Percentiles rank a stretch among this genome's conserved stretches.
These are phyloP conservation scores for Talaromyces sp. DNA, from an alignment of 2,329 filamentous ascomycete genomes.

Conservation along the genomic window DNA sequence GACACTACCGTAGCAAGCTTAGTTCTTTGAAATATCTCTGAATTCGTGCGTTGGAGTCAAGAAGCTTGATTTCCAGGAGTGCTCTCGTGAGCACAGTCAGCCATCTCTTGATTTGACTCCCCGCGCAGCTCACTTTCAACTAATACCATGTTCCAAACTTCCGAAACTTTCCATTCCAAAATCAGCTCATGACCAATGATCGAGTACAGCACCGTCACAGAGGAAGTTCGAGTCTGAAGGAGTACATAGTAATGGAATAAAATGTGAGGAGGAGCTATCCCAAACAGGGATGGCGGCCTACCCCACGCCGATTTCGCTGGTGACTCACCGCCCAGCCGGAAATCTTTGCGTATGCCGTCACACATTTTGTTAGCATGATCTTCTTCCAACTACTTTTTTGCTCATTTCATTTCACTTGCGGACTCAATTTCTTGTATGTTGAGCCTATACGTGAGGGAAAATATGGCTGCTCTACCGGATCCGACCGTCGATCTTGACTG, in stretches of 20 bases:
- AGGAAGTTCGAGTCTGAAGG: neutral
- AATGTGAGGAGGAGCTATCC: neutral
- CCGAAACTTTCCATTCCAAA: too few species aligned
- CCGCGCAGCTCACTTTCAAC: neutral
- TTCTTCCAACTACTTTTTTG: neutral
- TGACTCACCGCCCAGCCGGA: conserved; percentile 17
- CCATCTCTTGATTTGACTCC: neutral
- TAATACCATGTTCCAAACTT: neutral
- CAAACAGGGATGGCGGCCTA: neutral
- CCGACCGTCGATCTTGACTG: conserved; percentile 45
- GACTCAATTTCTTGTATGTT: conserved; percentile 1
- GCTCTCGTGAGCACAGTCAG: neutral
- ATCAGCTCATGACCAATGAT: too few species aligned
- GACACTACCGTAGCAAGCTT: neutral
- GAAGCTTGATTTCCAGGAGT: neutral
- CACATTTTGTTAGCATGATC: neutral
- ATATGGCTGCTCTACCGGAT: conserved; percentile 30
- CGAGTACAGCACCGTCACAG: too few species aligned
- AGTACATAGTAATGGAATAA: too few species aligned
- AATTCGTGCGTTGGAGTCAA: neutral
- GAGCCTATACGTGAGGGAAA: neutral
- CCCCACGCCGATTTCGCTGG: conserved; percentile 19
- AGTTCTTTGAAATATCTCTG: neutral
- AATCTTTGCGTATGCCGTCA: conserved; percentile 15
- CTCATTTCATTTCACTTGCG: neutral